These are phyloP conservation scores for Xylaria venustula DNA, from an alignment of 495 filamentous ascomycete species.

Conservation along the genomic window DNA sequence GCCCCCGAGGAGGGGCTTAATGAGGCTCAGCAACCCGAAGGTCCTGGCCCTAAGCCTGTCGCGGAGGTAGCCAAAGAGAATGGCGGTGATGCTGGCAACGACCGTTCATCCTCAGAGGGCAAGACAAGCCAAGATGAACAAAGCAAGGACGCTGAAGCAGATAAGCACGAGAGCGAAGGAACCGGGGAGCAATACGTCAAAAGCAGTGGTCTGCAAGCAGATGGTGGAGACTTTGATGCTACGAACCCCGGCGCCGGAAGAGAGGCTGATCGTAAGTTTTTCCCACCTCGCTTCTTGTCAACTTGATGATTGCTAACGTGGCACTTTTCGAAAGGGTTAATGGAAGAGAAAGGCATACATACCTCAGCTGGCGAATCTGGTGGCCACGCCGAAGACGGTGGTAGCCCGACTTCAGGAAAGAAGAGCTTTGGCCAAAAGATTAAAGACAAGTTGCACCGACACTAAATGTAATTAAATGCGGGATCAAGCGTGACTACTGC, in stretches of 20 bases:
- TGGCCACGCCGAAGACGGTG: slow-evolving; percentile 25
- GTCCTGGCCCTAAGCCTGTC: slow-evolving; percentile 42
- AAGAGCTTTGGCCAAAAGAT: slow-evolving; percentile 32
- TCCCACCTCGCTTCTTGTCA: background rate
- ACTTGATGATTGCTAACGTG: background rate
- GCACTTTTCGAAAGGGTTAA: slow-evolving; percentile 30
- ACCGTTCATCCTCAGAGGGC: background rate
- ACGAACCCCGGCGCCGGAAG: slow-evolving; percentile 58
- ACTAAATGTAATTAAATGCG: slow-evolving; percentile 7
- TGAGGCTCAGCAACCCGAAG: slow-evolving; percentile 35
- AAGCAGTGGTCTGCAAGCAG: slow-evolving; percentile 50
- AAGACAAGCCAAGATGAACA: background rate
- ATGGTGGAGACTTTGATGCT: slow-evolving; percentile 60
- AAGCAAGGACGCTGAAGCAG: slow-evolving; percentile 23
- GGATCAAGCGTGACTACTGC: background rate
- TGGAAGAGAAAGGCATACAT: slow-evolving; percentile 44
- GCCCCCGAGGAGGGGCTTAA: slow-evolving; percentile 27
- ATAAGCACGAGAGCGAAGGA: slow-evolving; percentile 36
- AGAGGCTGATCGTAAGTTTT: slow-evolving; percentile 63
- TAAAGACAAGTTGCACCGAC: slow-evolving; percentile 32
- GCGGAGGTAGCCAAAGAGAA: slow-evolving; percentile 40
- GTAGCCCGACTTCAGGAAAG: slow-evolving; percentile 13
- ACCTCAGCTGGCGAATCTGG: slow-evolving; percentile 15
- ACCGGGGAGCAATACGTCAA: slow-evolving; percentile 56
- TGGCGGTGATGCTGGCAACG: slow-evolving; percentile 39